phyloP scores from a whole-genome alignment of 2,329 filamentous ascomycete species.

The Amauroascus niger region DNA sequence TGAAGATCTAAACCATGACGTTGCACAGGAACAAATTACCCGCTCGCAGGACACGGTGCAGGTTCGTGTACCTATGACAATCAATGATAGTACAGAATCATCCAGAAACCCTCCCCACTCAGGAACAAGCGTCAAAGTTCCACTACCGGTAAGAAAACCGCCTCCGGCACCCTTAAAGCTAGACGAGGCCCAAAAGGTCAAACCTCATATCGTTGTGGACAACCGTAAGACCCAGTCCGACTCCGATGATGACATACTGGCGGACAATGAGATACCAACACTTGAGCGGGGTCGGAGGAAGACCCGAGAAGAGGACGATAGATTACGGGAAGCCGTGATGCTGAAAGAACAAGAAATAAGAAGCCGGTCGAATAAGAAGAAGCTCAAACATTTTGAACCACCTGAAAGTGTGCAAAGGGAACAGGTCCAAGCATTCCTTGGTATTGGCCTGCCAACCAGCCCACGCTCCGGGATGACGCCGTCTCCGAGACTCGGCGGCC shows the following conservation, averaged over 20 bases:
- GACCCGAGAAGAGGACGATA: conserved; percentile 81
- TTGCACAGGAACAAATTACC: neutral
- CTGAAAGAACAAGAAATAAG: conserved; percentile 59
- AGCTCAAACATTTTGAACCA: conserved; percentile 46
- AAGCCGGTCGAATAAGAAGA: conserved; percentile 65
- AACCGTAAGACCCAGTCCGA: conserved; percentile 55
- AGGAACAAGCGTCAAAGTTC: conserved; percentile 28
- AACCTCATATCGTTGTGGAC: conserved; percentile 37
- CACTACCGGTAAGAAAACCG: conserved; percentile 62
- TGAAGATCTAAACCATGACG: neutral
- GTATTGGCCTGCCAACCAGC: conserved; percentile 13
- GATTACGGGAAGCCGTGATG: conserved; percentile 59
- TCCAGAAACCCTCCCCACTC: neutral
- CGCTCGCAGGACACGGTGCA: neutral
- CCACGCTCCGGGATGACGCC: conserved; percentile 10
- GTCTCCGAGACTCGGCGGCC: neutral
- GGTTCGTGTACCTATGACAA: neutral
- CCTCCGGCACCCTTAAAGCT: conserved; percentile 79
- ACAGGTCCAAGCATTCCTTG: conserved; percentile 31
- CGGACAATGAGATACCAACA: conserved; percentile 53
- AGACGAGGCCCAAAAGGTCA: conserved; percentile 37
- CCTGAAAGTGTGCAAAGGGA: conserved; percentile 25
- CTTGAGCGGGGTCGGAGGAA: conserved; percentile 62
- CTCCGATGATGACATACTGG: conserved; percentile 69
- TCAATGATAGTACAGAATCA: neutral